These are phyloP conservation scores for Gastrolobium bilobum DNA, from an alignment of 306 rosid genomes.

Conservation along the genomic window DNA sequence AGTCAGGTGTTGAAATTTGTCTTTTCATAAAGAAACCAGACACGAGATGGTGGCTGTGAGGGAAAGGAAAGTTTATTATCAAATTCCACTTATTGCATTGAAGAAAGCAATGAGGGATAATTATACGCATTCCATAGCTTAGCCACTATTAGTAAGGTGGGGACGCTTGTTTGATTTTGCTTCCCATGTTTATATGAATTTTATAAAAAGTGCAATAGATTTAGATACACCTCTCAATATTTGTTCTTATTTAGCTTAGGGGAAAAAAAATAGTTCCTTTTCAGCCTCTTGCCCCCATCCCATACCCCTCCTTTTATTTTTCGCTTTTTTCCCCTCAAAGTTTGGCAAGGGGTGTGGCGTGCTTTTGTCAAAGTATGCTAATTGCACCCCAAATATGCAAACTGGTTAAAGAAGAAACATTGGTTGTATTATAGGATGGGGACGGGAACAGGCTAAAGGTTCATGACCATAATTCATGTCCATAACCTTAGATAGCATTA, in stretches of 20 bases:
- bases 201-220: not conserved
- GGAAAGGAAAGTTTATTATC: conserved; percentile 51
- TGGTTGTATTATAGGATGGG: not conserved
- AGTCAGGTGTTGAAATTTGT: conserved; percentile 49
- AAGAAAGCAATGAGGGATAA: conserved; percentile 58
- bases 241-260: not conserved
- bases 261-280: not conserved
- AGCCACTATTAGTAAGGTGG: conserved; percentile 48
- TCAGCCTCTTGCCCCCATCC: not conserved
- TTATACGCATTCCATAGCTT: conserved; percentile 43
- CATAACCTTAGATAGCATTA: too few relatives aligned
- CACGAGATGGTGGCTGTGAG: conserved; percentile 55
- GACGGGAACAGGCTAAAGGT: not conserved
- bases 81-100: conserved; percentile 61
- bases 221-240: not conserved
- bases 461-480: not conserved
- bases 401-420: not conserved
- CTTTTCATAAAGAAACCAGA: conserved; percentile 59
- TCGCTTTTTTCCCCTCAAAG: not conserved
- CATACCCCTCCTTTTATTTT: not conserved
- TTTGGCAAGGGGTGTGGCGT: not conserved
- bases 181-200: conserved; percentile 45
- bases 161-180: conserved; percentile 50
- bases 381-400: not conserved
- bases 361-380: not conserved